A percentile compares a stretch with the other conserved stretches of the same genome.
These are phyloP conservation scores for Linaria vulgaris DNA, from an alignment of 257 asterid genomes.

Conservation along the genomic window DNA sequence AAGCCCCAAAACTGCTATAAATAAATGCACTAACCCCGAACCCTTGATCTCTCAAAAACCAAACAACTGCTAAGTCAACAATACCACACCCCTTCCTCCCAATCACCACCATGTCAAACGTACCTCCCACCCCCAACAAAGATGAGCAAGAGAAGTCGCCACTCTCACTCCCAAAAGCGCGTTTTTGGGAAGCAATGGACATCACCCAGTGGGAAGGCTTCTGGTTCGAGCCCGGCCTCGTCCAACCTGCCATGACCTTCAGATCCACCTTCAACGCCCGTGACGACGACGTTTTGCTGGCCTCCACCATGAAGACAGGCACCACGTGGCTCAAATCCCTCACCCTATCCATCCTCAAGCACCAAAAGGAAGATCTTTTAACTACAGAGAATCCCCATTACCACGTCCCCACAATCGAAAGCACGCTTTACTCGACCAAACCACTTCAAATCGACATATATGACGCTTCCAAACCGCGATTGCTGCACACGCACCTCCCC, in stretches of 20 bases:
- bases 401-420: slow-evolving; percentile 39
- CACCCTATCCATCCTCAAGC: slow-evolving; percentile 24
- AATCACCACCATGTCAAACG: no score
- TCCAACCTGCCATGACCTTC: slow-evolving; percentile 32
- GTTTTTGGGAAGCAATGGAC: slow-evolving; percentile 22
- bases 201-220: slow-evolving; percentile 34
- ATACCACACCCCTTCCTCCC: no score
- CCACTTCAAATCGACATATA: slow-evolving; percentile 1
- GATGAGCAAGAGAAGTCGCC: no score
- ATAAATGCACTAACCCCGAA: no score
- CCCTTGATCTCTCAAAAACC: no score
- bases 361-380: slow-evolving; percentile 22
- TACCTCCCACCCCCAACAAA: no score
- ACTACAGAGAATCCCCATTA: slow-evolving; percentile 31
- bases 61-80: no score
- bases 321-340: slow-evolving; percentile 54
- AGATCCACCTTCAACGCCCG: slow-evolving; percentile 30
- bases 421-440: slow-evolving; percentile 24
- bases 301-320: slow-evolving; percentile 40
- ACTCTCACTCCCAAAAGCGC: no score
- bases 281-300: slow-evolving; percentile 34
- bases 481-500: slow-evolving; percentile 39
- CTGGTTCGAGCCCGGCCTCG: slow-evolving; percentile 34
- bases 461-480: slow-evolving; percentile 33
- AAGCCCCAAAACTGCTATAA: no score